phyloP scores from a whole-genome alignment of 208 protist genomes.

The Endotrypanum monterogeii region DNA sequence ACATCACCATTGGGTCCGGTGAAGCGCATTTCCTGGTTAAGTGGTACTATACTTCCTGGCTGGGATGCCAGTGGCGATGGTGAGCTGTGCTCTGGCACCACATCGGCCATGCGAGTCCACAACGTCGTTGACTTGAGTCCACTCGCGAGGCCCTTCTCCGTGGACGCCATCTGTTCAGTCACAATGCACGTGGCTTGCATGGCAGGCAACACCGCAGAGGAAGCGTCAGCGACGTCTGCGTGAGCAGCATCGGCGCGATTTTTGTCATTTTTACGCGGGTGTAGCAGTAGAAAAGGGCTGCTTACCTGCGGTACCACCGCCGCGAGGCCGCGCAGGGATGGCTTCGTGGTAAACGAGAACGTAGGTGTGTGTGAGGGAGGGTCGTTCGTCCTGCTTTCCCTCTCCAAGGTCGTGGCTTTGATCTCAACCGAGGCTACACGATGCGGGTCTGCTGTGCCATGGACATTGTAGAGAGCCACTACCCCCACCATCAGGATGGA shows the following conservation, averaged over 20 bases:
- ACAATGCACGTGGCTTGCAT: conserved; percentile 21
- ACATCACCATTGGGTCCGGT: conserved; percentile 33
- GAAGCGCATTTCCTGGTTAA: conserved; percentile 21
- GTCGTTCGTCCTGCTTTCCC: neutral
- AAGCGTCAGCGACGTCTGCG: neutral
- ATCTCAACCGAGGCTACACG: conserved; percentile 17
- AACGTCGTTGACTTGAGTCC: conserved; percentile 14
- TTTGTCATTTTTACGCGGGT: neutral
- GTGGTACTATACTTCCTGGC: neutral
- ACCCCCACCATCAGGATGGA: conserved; percentile 35
- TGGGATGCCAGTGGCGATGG: neutral
- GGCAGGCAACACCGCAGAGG: neutral
- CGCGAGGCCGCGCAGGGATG: conserved; percentile 29
- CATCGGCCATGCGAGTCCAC: conserved; percentile 24
- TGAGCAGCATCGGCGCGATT: neutral
- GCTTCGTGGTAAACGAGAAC: conserved; percentile 25
- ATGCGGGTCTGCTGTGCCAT: conserved; percentile 21
- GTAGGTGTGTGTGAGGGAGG: neutral
- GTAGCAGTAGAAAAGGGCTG: conserved; percentile 20
- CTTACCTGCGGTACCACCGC: conserved; percentile 41
- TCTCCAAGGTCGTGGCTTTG: neutral
- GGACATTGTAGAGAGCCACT: conserved; percentile 18
- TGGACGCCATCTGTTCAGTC: conserved; percentile 13
- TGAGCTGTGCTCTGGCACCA: neutral
- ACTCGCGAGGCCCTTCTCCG: neutral